A percentile compares a stretch with the other conserved stretches of the same genome.
Evolutionary conservation across 176 grass and related monocot species (phyloP).

Genomic region (Miscanthus lutarioriparius): DNA sequence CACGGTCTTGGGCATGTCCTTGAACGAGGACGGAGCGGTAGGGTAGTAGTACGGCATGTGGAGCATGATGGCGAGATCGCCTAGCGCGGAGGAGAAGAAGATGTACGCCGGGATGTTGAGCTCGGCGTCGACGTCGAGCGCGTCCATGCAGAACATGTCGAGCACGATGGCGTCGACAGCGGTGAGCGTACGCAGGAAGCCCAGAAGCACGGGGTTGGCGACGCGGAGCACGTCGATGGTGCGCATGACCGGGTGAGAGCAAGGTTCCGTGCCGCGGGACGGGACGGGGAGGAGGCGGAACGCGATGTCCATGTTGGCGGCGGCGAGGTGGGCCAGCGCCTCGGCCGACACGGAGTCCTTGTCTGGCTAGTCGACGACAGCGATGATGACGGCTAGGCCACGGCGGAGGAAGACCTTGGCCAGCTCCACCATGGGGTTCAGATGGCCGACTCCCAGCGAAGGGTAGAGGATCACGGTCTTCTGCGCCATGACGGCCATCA

Average conservation of each 20-base stretch:
- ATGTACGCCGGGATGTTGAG: constrained; percentile 42
- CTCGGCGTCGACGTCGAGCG: constrained; percentile 41
- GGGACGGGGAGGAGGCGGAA: background rate
- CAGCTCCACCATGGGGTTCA: constrained; percentile 64
- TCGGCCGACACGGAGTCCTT: constrained; percentile 9
- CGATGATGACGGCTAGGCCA: constrained; percentile 21
- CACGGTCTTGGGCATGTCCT: background rate
- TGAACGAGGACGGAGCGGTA: background rate
- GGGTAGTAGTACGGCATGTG: background rate
- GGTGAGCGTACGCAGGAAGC: background rate
- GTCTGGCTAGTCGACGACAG: constrained; percentile 7
- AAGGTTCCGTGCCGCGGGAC: background rate
- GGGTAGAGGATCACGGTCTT: constrained; percentile 63
- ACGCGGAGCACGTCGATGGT: background rate
- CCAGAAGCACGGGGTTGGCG: background rate
- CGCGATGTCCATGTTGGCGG: background rate
- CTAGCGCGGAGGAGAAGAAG: constrained; percentile 37
- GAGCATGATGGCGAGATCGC: constrained; percentile 29
- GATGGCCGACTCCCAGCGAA: constrained; percentile 48
- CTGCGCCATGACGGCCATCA: constrained; percentile 2
- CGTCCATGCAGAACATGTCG: constrained; percentile 60
- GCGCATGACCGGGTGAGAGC: background rate
- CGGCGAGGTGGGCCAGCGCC: background rate
- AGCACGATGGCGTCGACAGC: constrained; percentile 39
- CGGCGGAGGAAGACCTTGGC: constrained; percentile 52